Evolutionary conservation across 2,329 filamentous ascomycete genomes (phyloP), one percentile per base, ranked within the genome.

Genomic region (Diaporthe vexans): DNA sequence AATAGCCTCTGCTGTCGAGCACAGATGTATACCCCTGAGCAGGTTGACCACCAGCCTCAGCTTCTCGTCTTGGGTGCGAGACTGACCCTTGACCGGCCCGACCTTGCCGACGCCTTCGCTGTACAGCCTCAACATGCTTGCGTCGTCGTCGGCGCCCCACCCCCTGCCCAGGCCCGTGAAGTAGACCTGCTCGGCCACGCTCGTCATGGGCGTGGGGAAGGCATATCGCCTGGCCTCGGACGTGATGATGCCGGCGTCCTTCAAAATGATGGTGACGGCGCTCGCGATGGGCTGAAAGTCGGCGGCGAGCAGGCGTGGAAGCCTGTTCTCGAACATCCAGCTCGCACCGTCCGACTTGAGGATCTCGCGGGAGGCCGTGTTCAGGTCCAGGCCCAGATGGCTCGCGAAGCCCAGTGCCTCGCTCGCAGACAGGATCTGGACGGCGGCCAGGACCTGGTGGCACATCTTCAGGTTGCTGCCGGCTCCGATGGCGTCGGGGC

Each of bases 201-300:
- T 88, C 72, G 88, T 89, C 79, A 94, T 88, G 0, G 90, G 90
- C 0, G 88, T 88, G 0, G 91, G 87, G 80, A 92, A 93, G 37
- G 85, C 84, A 71, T 85, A 82, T 56, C 89, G 84, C 26, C 91
- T 85, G 0, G 91, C 91, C 74, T 91, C 91, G 35, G 90, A 88
- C 1, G 92, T 94, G 80, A 94, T 93, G 81, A 94, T 94, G 67
- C 89, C 87, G 79, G 85, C 84, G 80, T 92, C 90, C 82, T 92
- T 92, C 48, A 90, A 77, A 75, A 91, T 91, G 76, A 91, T 92
- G 40, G 86, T 88, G 65, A 91, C 79, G 3, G 90, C 90, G 79
- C 89, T 91, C 21, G 88, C 89, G 48, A 91, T 81, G 0, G 90
- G 90, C 76, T 86, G 83, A 81, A 86, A 89, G 56, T 87, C 82